A percentile compares a stretch with the other conserved stretches of the same genome.
Conservation (phyloP, 257 asterid genomes). For the Marsdenia floribunda region DNA sequence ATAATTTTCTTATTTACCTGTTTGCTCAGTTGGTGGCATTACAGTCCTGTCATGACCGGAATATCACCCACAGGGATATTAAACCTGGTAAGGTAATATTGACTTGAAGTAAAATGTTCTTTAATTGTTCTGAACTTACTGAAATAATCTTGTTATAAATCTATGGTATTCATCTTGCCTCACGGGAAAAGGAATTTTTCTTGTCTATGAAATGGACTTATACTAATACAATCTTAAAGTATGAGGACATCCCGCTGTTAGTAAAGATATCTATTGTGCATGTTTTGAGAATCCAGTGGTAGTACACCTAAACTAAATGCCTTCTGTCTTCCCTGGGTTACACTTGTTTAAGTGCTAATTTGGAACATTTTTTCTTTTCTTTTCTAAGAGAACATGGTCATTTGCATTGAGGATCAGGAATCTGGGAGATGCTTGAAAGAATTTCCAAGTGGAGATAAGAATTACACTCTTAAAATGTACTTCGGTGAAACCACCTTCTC, state of each 20-base stretch:
- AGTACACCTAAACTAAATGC: background rate
- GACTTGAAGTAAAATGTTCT: constrained; percentile 6
- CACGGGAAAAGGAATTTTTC: background rate
- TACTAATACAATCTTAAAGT: background rate
- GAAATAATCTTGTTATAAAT: constrained; percentile 3
- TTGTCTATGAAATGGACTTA: background rate
- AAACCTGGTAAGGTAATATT: constrained; percentile 73
- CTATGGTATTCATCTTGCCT: background rate
- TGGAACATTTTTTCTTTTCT: constrained; percentile 12
- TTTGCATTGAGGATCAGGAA: constrained; percentile 77
- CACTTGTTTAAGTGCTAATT: constrained; percentile 20
- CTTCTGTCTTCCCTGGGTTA: background rate
- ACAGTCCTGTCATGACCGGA: constrained; percentile 89
- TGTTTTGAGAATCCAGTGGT: background rate
- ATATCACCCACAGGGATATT: constrained; percentile 93
- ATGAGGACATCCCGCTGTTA: background rate
- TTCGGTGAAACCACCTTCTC: constrained; percentile 1
- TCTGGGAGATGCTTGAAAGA: constrained; percentile 80
- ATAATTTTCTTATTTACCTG: constrained; percentile 20
- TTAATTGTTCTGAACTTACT: background rate
- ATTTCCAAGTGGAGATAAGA: constrained; percentile 53
- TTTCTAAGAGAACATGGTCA: constrained; percentile 84
- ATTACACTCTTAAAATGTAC: constrained; percentile 71
- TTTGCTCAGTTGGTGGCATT: constrained; percentile 75
- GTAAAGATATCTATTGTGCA: background rate